Conservation (phyloP, 2,329 filamentous ascomycete genomes). For the Sporothrix mexicana region DNA sequence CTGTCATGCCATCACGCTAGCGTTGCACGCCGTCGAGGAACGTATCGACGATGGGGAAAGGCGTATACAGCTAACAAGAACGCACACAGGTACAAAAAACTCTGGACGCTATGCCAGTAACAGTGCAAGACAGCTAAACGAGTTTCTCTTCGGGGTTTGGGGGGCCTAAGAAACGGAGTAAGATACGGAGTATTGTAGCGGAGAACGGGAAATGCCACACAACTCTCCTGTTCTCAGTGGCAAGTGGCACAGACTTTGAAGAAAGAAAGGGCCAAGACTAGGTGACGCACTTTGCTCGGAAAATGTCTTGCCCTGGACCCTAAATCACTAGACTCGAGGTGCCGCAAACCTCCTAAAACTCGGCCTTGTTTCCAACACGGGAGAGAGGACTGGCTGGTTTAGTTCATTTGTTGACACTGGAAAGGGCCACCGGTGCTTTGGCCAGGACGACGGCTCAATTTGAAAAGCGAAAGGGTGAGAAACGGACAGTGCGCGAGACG, state of each 20-base stretch:
- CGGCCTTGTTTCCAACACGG: constrained; percentile 3
- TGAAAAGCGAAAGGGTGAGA: constrained; percentile 6
- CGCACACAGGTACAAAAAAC: not conserved
- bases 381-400: not conserved
- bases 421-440: not conserved
- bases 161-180: not conserved
- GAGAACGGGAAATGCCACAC: constrained; percentile 16
- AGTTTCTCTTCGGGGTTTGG: not conserved
- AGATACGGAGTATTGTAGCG: not conserved
- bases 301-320: constrained; percentile 14
- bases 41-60: constrained; percentile 31
- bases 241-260: too few relatives aligned
- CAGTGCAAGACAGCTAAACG: constrained; percentile 1
- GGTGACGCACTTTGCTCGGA: not conserved
- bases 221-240: too few relatives aligned
- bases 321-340: not conserved
- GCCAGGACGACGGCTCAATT: constrained; percentile 4
- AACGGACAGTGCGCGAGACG: not conserved
- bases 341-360: not conserved
- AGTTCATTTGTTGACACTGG: not conserved
- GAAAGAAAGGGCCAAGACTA: not conserved
- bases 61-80: constrained; percentile 22
- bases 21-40: constrained; percentile 34
- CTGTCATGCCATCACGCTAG: constrained; percentile 29
- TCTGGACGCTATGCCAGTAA: constrained; percentile 10